Evolutionary conservation across 2,329 filamentous ascomycete genomes (phyloP).

Genomic region (Sarocladiaceae sp.): DNA sequence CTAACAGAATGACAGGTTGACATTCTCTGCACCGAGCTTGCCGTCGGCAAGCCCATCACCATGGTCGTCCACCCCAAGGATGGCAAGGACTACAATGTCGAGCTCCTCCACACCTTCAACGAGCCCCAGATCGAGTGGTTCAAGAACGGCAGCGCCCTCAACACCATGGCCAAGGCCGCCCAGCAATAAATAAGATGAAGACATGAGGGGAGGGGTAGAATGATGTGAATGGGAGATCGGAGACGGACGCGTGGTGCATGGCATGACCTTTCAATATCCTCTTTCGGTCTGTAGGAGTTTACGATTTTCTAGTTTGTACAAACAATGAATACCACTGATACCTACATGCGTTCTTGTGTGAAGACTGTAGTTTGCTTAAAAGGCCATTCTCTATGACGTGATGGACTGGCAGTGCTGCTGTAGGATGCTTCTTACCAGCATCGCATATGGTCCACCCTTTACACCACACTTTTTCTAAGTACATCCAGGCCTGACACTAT

Average conservation of each 20-base stretch:
- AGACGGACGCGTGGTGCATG: background rate
- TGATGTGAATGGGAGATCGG: background rate
- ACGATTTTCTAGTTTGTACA: slow-evolving; percentile 10
- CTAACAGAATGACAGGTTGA: slow-evolving; percentile 55
- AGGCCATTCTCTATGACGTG: no score
- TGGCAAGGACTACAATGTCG: slow-evolving; percentile 73
- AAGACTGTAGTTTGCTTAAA: no score
- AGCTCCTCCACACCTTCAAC: slow-evolving; percentile 96
- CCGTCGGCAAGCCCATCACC: slow-evolving; percentile 87
- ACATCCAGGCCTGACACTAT: no score
- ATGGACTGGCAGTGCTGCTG: no score
- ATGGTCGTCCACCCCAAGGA: slow-evolving; percentile 90
- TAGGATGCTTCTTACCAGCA: no score
- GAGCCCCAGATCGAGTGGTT: slow-evolving; percentile 98
- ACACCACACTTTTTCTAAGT: no score
- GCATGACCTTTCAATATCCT: slow-evolving; percentile 7
- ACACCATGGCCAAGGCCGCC: slow-evolving; percentile 86
- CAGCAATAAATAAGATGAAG: slow-evolving; percentile 26
- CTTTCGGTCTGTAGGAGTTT: slow-evolving; percentile 10
- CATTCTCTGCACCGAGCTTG: slow-evolving; percentile 82
- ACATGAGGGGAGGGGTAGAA: background rate
- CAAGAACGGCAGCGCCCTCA: slow-evolving; percentile 93
- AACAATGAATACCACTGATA: slow-evolving; percentile 10
- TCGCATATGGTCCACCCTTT: no score
- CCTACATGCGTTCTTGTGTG: no score